A percentile compares a stretch with the other conserved stretches of the same genome.
These are phyloP conservation scores for Dictyostelium purpureum DNA, from an alignment of 78 protist species.

Conservation along the genomic window DNA sequence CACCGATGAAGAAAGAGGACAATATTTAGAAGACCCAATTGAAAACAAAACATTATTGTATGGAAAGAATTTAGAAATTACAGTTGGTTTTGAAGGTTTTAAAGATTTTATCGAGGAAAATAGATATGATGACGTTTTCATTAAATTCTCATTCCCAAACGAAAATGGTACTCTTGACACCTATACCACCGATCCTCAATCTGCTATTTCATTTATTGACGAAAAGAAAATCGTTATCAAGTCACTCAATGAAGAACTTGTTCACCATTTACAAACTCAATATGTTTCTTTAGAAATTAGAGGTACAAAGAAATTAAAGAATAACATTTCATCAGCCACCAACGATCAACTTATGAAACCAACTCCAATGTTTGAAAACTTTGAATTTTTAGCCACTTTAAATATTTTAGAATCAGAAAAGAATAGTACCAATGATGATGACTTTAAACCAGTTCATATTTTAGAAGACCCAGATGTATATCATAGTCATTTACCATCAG, in stretches of 20 bases:
- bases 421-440: not conserved
- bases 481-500: conserved; percentile 11
- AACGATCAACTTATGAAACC: not conserved
- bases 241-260: not conserved
- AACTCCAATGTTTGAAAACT: conserved; percentile 40
- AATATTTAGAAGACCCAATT: not conserved
- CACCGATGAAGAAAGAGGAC: conserved; percentile 11
- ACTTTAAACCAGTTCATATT: conserved; percentile 64
- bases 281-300: conserved; percentile 59
- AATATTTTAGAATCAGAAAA: conserved; percentile 49
- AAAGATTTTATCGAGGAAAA: conserved; percentile 26
- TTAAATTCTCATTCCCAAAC: not conserved
- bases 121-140: not conserved
- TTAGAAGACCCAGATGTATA: conserved; percentile 45
- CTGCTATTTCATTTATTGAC: not conserved
- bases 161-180: not conserved
- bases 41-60: not conserved
- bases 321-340: not conserved
- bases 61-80: not conserved
- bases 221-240: not conserved
- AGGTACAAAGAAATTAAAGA: not conserved
- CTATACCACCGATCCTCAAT: not conserved
- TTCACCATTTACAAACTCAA: conserved; percentile 39
- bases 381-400: conserved; percentile 47
- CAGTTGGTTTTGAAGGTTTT: conserved; percentile 7